Conservation (phyloP, 495 filamentous ascomycete species). For the Penicillium cosmopolitanum region DNA sequence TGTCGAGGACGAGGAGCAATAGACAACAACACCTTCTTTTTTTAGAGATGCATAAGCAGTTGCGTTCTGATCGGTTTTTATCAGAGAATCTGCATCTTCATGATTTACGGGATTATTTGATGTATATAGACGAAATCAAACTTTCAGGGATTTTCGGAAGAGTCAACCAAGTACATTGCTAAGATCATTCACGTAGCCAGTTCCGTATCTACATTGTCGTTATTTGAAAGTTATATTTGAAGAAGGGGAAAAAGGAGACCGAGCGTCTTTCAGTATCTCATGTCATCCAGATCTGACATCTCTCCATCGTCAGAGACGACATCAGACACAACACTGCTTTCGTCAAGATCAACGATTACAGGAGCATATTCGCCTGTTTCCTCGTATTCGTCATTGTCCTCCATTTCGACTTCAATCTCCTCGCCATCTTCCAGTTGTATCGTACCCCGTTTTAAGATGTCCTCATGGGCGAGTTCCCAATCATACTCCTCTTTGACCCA, state of each 20-base stretch:
- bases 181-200: background rate
- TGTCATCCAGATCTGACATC: conserved; percentile 13
- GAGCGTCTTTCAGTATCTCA: conserved; percentile 14
- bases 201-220: background rate
- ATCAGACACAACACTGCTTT: conserved; percentile 1
- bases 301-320: conserved; percentile 6
- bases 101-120: conserved; percentile 5
- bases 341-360: conserved; percentile 65
- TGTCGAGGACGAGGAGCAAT: conserved; percentile 61
- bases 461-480: conserved; percentile 64
- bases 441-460: conserved; percentile 64
- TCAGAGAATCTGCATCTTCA: conserved; percentile 9
- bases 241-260: background rate
- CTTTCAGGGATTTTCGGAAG: background rate
- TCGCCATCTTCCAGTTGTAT: conserved; percentile 77
- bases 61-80: conserved; percentile 5
- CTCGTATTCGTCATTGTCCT: conserved; percentile 77
- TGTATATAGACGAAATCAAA: background rate
- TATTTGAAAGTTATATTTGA: background rate
- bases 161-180: background rate
- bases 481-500: conserved; percentile 60
- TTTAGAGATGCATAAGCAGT: background rate
- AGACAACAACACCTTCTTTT: conserved; percentile 11
- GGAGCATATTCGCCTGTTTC: conserved; percentile 88
- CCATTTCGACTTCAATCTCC: conserved; percentile 75